Evolutionary conservation across 1,139 yeast species (phyloP), one percentile per base, ranked within the genome.

Genomic region (Yamadazyma dushanensis): DNA sequence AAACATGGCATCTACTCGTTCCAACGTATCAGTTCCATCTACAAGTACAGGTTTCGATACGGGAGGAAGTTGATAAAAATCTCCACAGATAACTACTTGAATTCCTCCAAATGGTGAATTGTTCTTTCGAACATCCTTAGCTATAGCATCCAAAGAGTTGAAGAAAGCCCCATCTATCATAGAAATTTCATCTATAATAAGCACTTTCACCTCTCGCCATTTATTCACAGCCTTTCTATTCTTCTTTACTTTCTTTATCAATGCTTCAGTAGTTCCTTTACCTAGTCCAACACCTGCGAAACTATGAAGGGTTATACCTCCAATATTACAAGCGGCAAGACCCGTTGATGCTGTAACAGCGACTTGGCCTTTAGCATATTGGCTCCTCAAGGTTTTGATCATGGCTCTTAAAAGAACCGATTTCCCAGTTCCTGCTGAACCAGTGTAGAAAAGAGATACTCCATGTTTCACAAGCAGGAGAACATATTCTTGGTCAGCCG

Each of bases 391-490:
- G 0, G 74, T 68, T 44, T 77, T 73, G 36, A 92, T 90, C 27
- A 92, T 72, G 18, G 83, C 75, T 40, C 83, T 71, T 33, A 94
- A 64, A 14, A 86, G 66, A 4, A 89, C 81, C 1, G 96, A 87
- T 56, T 89, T 89, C 51, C 97, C 97, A 1, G 97, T 89, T 51
- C 97, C 97, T 0, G 97, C 97, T 26, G 96, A 86, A 26, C 97
- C 97, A 0, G 97, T 89, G 52, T 85, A 89, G 54, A 89, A 89
- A 1, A 88, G 58, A 27, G 82, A 84, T 15, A 67, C 62, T 0
- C 87, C 73, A n/a, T 41, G 43, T 17, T 57, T 35, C 0, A 64
- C 74, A 36, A 65, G 54, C 17, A 60, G 53, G 8, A 69, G 51
- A 16, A 70, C 65, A 37, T 57, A 53, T 40, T 68, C 68, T 46